Conservation (phyloP, 495 filamentous ascomycete species). For the Penicillium mononematosum region DNA sequence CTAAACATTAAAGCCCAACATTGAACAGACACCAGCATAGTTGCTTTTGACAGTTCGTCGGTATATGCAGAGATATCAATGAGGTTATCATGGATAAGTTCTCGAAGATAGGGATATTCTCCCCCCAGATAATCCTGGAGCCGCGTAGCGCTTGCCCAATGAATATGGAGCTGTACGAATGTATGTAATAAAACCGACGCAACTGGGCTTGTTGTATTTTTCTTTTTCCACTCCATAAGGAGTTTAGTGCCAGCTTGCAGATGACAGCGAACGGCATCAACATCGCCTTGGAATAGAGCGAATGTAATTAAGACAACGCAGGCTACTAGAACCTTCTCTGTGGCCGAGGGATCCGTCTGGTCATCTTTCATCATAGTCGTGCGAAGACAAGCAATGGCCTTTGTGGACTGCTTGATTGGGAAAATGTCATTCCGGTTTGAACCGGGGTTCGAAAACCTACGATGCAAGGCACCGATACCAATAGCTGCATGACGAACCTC, state of each 20-base stretch:
- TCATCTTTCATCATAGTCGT: slow-evolving; percentile 21
- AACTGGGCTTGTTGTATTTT: not conserved
- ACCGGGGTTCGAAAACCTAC: not conserved
- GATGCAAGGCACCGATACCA: slow-evolving; percentile 46
- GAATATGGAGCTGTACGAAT: slow-evolving; percentile 14
- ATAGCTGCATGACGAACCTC: slow-evolving; percentile 48
- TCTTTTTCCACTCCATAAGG: slow-evolving; percentile 14
- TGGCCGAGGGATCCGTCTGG: slow-evolving; percentile 7
- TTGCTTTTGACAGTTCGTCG: not conserved
- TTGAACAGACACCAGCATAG: not conserved
- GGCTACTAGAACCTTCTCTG: slow-evolving; percentile 29
- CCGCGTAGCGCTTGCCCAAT: slow-evolving; percentile 3
- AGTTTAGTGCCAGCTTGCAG: slow-evolving; percentile 13
- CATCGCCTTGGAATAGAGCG: slow-evolving; percentile 47
- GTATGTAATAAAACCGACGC: slow-evolving; percentile 9
- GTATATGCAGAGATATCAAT: not conserved
- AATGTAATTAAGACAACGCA: slow-evolving; percentile 50
- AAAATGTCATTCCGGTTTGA: slow-evolving; percentile 17
- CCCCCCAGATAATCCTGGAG: not conserved
- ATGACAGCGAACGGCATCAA: slow-evolving; percentile 30
- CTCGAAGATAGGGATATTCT: not conserved
- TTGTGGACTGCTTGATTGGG: slow-evolving; percentile 47
- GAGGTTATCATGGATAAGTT: slow-evolving; percentile 4
- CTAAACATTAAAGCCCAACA: slow-evolving; percentile 1
- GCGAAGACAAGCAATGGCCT: slow-evolving; percentile 34